Percentiles rank a stretch among this genome's conserved stretches.
phyloP scores from a whole-genome alignment of 345 rosid species.

The Orychophragmus violaceus region DNA sequence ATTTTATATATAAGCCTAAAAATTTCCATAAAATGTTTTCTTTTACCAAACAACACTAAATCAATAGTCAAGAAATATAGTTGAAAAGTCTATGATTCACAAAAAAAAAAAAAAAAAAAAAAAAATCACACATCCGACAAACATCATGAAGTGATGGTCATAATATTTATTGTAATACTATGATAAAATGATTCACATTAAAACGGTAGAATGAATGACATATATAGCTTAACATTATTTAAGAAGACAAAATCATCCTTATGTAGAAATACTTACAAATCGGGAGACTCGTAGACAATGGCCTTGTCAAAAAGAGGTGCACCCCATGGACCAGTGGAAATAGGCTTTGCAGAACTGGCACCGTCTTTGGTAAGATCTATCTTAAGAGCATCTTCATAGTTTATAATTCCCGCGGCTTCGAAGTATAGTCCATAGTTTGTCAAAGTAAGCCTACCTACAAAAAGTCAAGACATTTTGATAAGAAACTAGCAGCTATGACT shows the following conservation, averaged over 20 bases:
- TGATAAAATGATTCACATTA: background rate
- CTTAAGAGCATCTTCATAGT: conserved; percentile 76
- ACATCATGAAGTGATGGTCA: too few species aligned
- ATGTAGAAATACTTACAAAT: conserved; percentile 50
- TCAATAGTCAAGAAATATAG: too few species aligned
- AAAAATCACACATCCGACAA: too few species aligned
- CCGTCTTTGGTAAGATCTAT: conserved; percentile 60
- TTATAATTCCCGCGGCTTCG: conserved; percentile 72
- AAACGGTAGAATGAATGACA: background rate
- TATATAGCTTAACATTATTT: background rate
- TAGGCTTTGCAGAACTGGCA: conserved; percentile 46
- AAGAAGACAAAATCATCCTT: background rate
- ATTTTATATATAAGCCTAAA: too few species aligned
- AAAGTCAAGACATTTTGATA: background rate
- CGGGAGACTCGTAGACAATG: conserved; percentile 60
- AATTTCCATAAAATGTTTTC: too few species aligned
- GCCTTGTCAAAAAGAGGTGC: conserved; percentile 97
- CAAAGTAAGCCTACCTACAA: conserved; percentile 78
- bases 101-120: too few species aligned
- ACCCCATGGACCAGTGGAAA: conserved; percentile 95
- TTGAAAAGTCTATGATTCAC: too few species aligned
- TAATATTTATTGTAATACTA: too few species aligned
- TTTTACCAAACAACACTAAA: too few species aligned
- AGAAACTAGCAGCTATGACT: background rate
- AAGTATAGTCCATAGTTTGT: conserved; percentile 92